Base-by-base conservation (phyloP, 306 rosid species). In the Cicer chorassanicum region DNA sequence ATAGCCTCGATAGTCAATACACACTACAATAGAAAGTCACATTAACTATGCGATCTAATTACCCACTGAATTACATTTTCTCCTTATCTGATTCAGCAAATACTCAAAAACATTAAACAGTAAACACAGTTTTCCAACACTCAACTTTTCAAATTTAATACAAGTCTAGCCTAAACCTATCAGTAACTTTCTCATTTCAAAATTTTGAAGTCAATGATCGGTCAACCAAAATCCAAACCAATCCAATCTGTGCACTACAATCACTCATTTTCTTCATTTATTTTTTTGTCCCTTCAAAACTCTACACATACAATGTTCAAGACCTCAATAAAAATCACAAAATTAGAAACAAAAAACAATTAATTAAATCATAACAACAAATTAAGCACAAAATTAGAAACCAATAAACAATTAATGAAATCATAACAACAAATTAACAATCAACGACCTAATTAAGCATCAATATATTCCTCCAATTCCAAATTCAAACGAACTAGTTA, bases 381-480 rank as follows among this genome's bases (percentile, higher is more conserved):
- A 67, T 11, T 42, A 72, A 44, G 56, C 40, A 51, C 11, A 42
- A 71, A 75, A 76, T 44, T 36, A 21, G 6, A 14, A 65, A 11
- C 15, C 24, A 11, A n/a, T 29, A 15, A 14, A 1, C 2, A 50
- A 21, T n/a, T 48, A 41, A 42, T 43, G 7, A 29, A 42, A 8
- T 29, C 5, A 49, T 63, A 61, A 9, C 66, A 41, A 39, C 70
- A 11, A 78, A 67, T 11, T 42, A 72, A 44, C 73, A 48, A 34
- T 29, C 45, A 73, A 40, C 15, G 48, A 7, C 74, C 63, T 7
- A 68, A 80, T 40, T 41, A 12, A 54, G 54, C 64, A 72, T 46
- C 68, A 18, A 10, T 46, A 53, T 24, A 61, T 54, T 68, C 62
- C 69, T 36, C 48, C 55, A 62, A 81, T 48, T 81, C 74, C 39